Conservation (phyloP, 176 grass and related monocot species). For the Zoysia pacifica region DNA sequence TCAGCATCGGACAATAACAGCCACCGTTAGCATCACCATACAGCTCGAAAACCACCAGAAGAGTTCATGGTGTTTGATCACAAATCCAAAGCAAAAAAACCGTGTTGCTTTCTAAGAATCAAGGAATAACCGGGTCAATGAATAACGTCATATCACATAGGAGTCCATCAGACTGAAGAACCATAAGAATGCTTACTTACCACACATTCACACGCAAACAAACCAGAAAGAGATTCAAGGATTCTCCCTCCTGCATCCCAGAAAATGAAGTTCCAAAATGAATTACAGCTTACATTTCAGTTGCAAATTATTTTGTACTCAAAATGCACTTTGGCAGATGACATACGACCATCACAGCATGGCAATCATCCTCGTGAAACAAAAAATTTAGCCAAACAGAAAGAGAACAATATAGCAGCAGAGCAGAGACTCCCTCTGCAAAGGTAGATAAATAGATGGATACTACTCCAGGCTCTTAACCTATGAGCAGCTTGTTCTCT, state of each 20-base stretch:
- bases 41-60: not conserved
- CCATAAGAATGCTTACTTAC: not conserved
- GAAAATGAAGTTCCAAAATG: constrained; percentile 24
- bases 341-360: constrained; percentile 9
- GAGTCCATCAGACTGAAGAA: not conserved
- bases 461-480: constrained; percentile 40
- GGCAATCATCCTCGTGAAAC: constrained; percentile 26
- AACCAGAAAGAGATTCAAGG: not conserved
- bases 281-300: constrained; percentile 45
- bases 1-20: not conserved
- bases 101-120: not conserved
- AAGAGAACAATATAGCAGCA: constrained; percentile 42
- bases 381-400: constrained; percentile 39
- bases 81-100: not conserved
- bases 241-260: constrained; percentile 15
- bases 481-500: constrained; percentile 81
- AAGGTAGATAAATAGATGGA: constrained; percentile 19
- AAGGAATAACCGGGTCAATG: not conserved
- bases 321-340: constrained; percentile 32
- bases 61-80: not conserved
- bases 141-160: not conserved
- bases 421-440: constrained; percentile 24
- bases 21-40: not conserved
- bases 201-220: constrained; percentile 10
- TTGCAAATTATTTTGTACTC: constrained; percentile 54